phyloP scores from a whole-genome alignment of 306 rosid species.

The Malus orientalis region DNA sequence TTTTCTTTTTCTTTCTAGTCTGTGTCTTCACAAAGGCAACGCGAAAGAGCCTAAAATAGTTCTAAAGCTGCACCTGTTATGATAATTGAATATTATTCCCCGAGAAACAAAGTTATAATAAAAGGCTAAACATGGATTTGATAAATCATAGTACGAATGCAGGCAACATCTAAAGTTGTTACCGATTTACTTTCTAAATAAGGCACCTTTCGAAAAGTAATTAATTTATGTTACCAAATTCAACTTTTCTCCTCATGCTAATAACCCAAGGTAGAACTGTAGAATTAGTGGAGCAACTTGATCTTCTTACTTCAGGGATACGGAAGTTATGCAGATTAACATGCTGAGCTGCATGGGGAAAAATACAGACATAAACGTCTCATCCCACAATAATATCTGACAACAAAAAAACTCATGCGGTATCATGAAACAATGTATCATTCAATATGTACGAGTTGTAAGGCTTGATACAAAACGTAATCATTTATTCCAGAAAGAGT shows the following conservation, averaged over 20 bases:
- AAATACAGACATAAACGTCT: not conserved
- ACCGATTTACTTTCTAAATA: not conserved
- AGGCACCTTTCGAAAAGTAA: not conserved
- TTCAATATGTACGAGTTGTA: conserved; percentile 1
- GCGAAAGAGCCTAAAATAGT: not conserved
- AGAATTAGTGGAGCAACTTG: not conserved
- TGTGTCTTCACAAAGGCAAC: not conserved
- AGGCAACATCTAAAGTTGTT: not conserved
- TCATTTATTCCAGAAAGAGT: not conserved
- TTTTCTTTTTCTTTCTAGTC: too few species aligned
- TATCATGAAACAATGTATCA: not conserved
- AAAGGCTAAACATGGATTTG: not conserved
- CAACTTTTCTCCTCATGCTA: not conserved
- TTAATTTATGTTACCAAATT: not conserved
- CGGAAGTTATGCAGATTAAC: not conserved
- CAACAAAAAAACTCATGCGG: not conserved
- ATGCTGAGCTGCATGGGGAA: not conserved
- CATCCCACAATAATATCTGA: not conserved
- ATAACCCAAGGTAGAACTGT: not conserved
- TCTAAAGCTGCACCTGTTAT: not conserved
- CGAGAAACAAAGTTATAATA: not conserved
- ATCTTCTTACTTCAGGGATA: not conserved
- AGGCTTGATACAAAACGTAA: not conserved
- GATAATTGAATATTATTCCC: not conserved
- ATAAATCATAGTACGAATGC: not conserved